These are phyloP conservation scores for Akanthomyces uredinophilus DNA, from an alignment of 2,329 filamentous ascomycete species.

Conservation along the genomic window DNA sequence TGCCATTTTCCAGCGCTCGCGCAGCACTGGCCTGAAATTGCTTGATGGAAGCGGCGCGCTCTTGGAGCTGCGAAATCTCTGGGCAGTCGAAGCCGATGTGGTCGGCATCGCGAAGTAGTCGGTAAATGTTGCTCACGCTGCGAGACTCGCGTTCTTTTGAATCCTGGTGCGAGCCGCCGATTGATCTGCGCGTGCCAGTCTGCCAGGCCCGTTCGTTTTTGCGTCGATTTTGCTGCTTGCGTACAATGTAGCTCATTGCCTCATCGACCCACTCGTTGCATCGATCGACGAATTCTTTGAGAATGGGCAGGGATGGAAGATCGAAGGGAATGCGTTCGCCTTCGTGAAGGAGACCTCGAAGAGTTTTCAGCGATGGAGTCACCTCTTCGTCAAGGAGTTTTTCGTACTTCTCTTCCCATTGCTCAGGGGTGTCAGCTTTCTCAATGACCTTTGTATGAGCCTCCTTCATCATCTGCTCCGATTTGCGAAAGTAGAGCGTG, in stretches of 20 bases:
- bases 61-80: constrained; percentile 79
- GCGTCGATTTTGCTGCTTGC: constrained; percentile 94
- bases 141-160: constrained; percentile 80
- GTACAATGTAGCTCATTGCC: constrained; percentile 90
- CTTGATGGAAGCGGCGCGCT: constrained; percentile 79
- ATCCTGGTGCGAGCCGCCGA: constrained; percentile 52
- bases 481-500: constrained; percentile 69
- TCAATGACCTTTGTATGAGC: constrained; percentile 75
- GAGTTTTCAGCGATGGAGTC: constrained; percentile 76
- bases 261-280: constrained; percentile 99
- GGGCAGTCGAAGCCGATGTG: constrained; percentile 88
- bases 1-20: constrained; percentile 61
- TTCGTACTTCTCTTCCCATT: constrained; percentile 87
- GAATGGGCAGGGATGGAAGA: constrained; percentile 71
- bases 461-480: constrained; percentile 61
- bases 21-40: constrained; percentile 76
- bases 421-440: constrained; percentile 78
- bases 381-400: constrained; percentile 77
- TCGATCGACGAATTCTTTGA: constrained; percentile 86
- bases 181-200: constrained; percentile 65
- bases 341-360: constrained; percentile 81
- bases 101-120: constrained; percentile 77
- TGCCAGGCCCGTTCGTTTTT: constrained; percentile 90
- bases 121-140: constrained; percentile 82
- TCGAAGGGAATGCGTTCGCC: constrained; percentile 95